Base-by-base conservation (phyloP, 805 yeast species). In the Candida nanaspora region DNA sequence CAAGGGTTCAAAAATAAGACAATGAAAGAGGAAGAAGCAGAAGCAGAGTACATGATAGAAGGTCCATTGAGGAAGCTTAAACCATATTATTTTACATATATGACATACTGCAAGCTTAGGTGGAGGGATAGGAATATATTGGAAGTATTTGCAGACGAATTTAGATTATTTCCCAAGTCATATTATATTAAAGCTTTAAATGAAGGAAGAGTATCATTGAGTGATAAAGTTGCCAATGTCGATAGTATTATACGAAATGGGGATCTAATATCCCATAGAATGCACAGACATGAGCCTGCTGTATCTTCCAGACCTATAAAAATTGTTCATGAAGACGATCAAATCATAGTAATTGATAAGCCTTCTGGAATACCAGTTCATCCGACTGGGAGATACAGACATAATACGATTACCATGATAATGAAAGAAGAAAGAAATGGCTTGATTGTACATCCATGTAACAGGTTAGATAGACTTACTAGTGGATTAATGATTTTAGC, bases 331-430 rank as follows among this genome's bases (percentile, higher is more conserved):
- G 86, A 88, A 52, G 81, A 86, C 56, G 87, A 82, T 7, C 75
- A 83, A 38, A 57, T 87, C 19, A 68, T 93, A 5, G 94, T 85
- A 3, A 81, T 93, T 19, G 95, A 91, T 58, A 93, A 93, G 49
- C 98, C 98, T 0, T 74, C 93, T 4, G 97, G 98, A 0, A 72
- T 93, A 2, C 97, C 98, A 0, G 95, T 86, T 0, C 98, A 93
- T 58, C 98, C 98, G 3, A 83, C 96, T 0, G 98, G 98, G 0
- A 64, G 89, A 47, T 78, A 80, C 68, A 56, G 93, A 55, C 77
- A 78, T 61, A 76, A 81, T 57, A 77, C 95, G 0, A 74, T 86
- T 18, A 85, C 94, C 10, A 82, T 80, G 57, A 76, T 87, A 4
- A 61, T 93, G 48, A 81, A 86, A 57, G 76, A 78, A 41, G 94